Evolutionary conservation across 1,139 yeast species (phyloP).

Genomic region (Lodderomyces orthopsilosis): DNA sequence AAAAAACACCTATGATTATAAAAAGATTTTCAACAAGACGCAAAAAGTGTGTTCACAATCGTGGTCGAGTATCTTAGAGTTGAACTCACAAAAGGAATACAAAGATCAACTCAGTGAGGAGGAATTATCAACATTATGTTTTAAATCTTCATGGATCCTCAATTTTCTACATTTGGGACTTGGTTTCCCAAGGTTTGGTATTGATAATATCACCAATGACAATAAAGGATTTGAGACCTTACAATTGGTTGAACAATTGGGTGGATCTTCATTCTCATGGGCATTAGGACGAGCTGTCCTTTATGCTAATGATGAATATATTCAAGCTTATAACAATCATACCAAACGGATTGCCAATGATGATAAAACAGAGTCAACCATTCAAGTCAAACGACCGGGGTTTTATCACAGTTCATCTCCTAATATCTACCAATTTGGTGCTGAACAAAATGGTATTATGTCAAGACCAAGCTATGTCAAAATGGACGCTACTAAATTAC

Average conservation of each 20-base stretch:
- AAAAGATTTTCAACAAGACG: constrained; percentile 42
- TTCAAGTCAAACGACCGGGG: constrained; percentile 39
- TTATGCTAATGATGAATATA: constrained; percentile 51
- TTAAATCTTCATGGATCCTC: constrained; percentile 70
- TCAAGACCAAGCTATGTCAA: constrained; percentile 43
- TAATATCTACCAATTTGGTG: constrained; percentile 48
- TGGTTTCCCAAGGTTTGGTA: constrained; percentile 62
- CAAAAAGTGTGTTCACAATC: constrained; percentile 44
- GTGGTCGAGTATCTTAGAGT: constrained; percentile 38
- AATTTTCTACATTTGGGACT: constrained; percentile 71
- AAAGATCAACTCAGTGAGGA: constrained; percentile 29
- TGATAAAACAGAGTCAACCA: background rate
- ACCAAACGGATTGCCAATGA: constrained; percentile 11
- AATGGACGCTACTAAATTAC: constrained; percentile 21
- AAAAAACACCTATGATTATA: constrained; percentile 32
- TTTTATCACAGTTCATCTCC: constrained; percentile 51
- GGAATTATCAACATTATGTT: constrained; percentile 55
- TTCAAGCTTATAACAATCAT: constrained; percentile 35
- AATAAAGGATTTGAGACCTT: constrained; percentile 44
- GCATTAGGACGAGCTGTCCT: constrained; percentile 77
- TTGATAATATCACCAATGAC: constrained; percentile 30
- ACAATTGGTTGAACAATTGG: constrained; percentile 59
- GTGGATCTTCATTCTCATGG: constrained; percentile 75
- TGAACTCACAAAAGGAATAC: constrained; percentile 29
- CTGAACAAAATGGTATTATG: constrained; percentile 46